These are phyloP conservation scores for Aspergillus hiratsukae DNA, from an alignment of 2,329 filamentous ascomycete genomes.

Conservation along the genomic window DNA sequence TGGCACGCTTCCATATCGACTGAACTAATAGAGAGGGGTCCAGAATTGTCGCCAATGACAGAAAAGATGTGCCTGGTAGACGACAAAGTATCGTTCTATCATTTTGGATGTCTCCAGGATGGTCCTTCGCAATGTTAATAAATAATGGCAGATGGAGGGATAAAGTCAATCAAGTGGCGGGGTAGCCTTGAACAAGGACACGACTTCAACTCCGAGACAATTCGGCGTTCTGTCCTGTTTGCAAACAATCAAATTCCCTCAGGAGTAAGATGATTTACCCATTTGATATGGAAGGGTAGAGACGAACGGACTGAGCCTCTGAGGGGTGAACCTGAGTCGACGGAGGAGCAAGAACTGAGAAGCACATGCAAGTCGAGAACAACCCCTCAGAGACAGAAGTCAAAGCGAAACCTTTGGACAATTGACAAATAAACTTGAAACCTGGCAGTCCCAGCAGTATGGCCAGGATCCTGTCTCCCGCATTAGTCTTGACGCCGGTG, in stretches of 20 bases:
- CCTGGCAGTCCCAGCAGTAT: conserved; percentile 21
- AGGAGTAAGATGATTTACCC: background rate
- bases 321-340: background rate
- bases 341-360: background rate
- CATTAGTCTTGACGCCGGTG: conserved; percentile 18
- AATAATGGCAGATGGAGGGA: background rate
- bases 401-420: conserved; percentile 1
- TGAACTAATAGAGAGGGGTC: background rate
- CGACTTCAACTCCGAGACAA: background rate
- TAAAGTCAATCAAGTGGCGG: background rate
- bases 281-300: background rate
- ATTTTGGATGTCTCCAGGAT: background rate
- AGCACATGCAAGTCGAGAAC: background rate
- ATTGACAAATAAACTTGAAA: conserved; percentile 21
- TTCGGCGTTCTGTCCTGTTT: background rate
- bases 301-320: background rate
- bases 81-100: background rate
- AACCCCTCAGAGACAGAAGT: background rate
- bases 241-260: background rate
- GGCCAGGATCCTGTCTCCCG: conserved; percentile 28
- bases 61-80: background rate
- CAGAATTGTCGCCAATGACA: background rate
- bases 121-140: background rate
- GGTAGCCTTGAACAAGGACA: no score
- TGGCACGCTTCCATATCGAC: background rate